phyloP scores from a whole-genome alignment of 345 rosid genomes.

The Salix dunnii region DNA sequence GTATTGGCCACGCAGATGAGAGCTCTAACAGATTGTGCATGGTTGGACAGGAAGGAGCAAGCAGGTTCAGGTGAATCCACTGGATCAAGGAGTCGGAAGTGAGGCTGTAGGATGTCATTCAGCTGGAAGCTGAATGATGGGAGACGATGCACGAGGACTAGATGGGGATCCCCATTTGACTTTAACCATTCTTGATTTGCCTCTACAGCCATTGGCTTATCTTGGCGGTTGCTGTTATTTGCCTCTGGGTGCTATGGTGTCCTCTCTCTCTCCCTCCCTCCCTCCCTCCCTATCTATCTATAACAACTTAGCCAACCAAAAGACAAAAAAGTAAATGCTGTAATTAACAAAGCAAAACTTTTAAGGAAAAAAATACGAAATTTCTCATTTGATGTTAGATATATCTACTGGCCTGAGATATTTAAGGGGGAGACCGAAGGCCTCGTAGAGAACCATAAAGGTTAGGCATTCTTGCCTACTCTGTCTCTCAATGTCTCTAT shows the following conservation, averaged over 20 bases:
- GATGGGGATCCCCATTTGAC: neutral
- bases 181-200: neutral
- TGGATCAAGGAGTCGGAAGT: slow-evolving; percentile 16
- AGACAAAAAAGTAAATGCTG: too few species aligned
- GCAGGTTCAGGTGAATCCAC: neutral
- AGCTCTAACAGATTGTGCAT: slow-evolving; percentile 4
- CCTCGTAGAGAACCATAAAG: slow-evolving; percentile 32
- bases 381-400: neutral
- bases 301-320: too few species aligned
- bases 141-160: neutral
- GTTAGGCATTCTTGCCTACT: slow-evolving; percentile 47
- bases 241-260: neutral
- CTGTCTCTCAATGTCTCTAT: slow-evolving; percentile 38
- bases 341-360: too few species aligned
- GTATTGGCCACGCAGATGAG: neutral
- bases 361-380: too few species aligned
- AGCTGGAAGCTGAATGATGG: neutral
- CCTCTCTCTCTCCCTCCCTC: neutral
- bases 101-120: neutral
- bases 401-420: slow-evolving; percentile 19
- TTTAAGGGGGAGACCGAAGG: slow-evolving; percentile 33
- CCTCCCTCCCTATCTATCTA: too few species aligned
- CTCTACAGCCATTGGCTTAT: neutral
- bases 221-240: neutral
- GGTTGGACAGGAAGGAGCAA: neutral